Evolutionary conservation across 73 alveolate genomes (phyloP).

Genomic region (Symbiodinium pilosum): DNA sequence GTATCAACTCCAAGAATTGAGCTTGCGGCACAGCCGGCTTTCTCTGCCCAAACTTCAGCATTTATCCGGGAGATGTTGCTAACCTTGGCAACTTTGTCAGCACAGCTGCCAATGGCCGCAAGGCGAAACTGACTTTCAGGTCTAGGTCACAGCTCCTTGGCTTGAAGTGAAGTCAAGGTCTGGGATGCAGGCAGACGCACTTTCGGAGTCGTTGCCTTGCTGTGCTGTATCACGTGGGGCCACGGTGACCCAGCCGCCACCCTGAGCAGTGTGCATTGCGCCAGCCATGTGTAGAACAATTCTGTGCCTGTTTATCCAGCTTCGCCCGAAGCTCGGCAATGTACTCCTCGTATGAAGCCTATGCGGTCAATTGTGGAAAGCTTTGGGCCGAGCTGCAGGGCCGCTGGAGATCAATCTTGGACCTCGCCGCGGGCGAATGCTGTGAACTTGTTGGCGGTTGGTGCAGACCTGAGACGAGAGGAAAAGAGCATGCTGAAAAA

Average conservation of each 20-base stretch:
- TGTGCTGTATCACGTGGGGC: slow-evolving; percentile 93
- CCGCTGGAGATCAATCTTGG: too few species aligned
- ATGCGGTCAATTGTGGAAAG: not conserved
- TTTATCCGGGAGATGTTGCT: slow-evolving; percentile 68
- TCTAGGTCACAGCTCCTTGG: too few species aligned
- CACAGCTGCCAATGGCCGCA: not conserved
- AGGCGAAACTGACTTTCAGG: too few species aligned
- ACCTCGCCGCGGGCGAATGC: slow-evolving; percentile 91
- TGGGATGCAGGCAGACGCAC: slow-evolving; percentile 42
- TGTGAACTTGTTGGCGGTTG: slow-evolving; percentile 55
- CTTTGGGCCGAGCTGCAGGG: not conserved
- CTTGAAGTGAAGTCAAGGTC: too few species aligned
- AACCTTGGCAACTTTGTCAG: slow-evolving; percentile 4
- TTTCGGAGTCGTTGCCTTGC: slow-evolving; percentile 94
- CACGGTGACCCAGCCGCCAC: slow-evolving; percentile 95
- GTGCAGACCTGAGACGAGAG: slow-evolving; percentile 29
- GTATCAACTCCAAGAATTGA: not conserved
- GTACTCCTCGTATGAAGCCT: slow-evolving; percentile 84
- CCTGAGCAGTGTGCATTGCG: too few species aligned
- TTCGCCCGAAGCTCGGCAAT: slow-evolving; percentile 42
- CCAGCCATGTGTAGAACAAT: too few species aligned
- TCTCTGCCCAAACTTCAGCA: slow-evolving; percentile 91
- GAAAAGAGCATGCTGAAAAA: not conserved
- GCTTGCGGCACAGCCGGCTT: slow-evolving; percentile 65
- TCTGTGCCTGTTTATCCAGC: slow-evolving; percentile 80